Base-by-base conservation (phyloP, 768 basidiomycete genomes). In the Phanerochaete carnosa region DNA sequence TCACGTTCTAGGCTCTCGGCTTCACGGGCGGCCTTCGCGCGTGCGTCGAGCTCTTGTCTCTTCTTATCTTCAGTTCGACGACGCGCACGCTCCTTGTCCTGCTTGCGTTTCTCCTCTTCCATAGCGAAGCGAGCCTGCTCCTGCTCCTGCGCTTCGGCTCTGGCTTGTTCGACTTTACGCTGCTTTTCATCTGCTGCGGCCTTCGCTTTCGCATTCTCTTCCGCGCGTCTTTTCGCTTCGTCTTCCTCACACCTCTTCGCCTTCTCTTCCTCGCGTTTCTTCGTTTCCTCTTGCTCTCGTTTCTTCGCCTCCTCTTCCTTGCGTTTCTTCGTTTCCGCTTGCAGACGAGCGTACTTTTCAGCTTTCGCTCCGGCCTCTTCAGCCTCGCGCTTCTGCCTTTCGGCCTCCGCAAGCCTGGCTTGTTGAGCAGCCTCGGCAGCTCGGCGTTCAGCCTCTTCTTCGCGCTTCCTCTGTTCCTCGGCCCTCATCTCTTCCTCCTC, bases 21-120 rank as follows among this genome's bases (percentile, higher is more conserved):
- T 56, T 52, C 45, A 61, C 68, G 51, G 30, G 28, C 47, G 33
- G 30, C 55, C 45, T 51, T 50, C 28, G 13, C 26, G 28, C 22
- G 35, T 56, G 13, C 55, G 7, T 7, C 49, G n/a, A n/a, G n/a
- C 26, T 56, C 55, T 22, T 56, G 35, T 56, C 43, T 19, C 19
- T 37, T 29, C 30, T 29, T 56, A 15, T 25, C 8, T 25, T 56
- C 55, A 8, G n/a, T 8, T 56, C 45, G 11, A 19, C 6, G 8
- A 19, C 39, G 39, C 5, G 39, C 39, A 19, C 39, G 39, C 52
- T 30, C 29, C 28, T 26, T 7, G 7, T 19, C 50, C 9, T 23
- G 15, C 28, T 30, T 30, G 29, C 15, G 5, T 22, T 23, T 16
- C 28, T n/a, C 15, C 7, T 12, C 33, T 37, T 39, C 25, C 55